Percentiles rank a stretch among this genome's conserved stretches.
phyloP scores from a whole-genome alignment of 139 green algal species.

The Coccomyxa sp. region DNA sequence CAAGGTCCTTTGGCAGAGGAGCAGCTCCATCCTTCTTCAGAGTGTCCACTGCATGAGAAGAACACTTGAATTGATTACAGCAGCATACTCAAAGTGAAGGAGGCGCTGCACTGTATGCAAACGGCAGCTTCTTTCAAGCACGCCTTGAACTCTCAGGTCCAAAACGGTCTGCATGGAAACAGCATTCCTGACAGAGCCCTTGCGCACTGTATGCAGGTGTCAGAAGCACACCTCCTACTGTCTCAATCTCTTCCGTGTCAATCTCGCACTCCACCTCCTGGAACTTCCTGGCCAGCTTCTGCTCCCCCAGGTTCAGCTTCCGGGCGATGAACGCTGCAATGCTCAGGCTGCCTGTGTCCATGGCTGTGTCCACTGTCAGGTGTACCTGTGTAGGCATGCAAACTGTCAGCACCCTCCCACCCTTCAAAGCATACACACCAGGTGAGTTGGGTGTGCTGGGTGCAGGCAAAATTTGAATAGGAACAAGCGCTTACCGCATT shows the following conservation, averaged over 20 bases:
- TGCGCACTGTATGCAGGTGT: not conserved
- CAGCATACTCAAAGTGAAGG: not conserved
- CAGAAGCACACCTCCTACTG: conserved; percentile 53
- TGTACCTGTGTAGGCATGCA: conserved; percentile 53
- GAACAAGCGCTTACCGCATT: conserved; percentile 33
- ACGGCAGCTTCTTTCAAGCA: not conserved
- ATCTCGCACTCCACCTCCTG: conserved; percentile 79
- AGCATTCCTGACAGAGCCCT: not conserved
- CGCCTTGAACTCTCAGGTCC: not conserved
- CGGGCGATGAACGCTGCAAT: conserved; percentile 72
- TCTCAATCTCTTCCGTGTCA: conserved; percentile 70
- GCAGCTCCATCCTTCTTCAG: conserved; percentile 38
- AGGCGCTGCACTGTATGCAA: no score
- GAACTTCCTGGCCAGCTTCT: conserved; percentile 82
- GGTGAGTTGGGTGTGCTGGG: not conserved
- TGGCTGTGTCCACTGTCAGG: conserved; percentile 79
- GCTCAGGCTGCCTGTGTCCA: conserved; percentile 47
- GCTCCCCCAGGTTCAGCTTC: conserved; percentile 48
- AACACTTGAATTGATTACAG: not conserved
- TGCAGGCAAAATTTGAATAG: not conserved
- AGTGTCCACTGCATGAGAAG: conserved; percentile 46
- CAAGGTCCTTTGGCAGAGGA: conserved; percentile 56
- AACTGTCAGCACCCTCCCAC: not conserved
- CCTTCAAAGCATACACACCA: not conserved
- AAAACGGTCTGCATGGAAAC: not conserved